Base-by-base conservation (phyloP, 2,329 filamentous ascomycete genomes). In the Paramyrothecium sp. region DNA sequence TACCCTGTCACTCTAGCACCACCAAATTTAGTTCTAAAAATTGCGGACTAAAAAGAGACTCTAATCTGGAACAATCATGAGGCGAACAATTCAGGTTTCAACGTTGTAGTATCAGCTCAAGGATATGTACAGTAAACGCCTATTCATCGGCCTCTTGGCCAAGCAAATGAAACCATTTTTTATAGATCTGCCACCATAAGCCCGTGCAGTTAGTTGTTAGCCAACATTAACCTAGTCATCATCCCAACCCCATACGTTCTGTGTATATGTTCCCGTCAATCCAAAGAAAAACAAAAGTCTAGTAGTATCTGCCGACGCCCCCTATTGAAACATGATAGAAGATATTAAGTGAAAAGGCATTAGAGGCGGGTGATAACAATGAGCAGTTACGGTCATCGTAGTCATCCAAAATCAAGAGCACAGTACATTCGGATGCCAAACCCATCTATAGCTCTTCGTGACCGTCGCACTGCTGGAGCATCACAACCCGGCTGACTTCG, bases 401-500 rank as follows among this genome's bases (percentile, higher is more conserved):
- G 13, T 44, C 38, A 4, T 17, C 38, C 38, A 4, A 30, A 30
- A 30, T 5, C 26, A 30, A 30, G 5, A 10, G 26, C 26, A 30
- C 26, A 30, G 26, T 30, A 30, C 26, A 44, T 44, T 16, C 4
- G 13, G 13, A 44, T 44, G 38, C 38, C n/a, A 7, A 44, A 19
- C 13, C 13, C 13, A 12, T 19, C 66, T 69, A 82, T 56, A 82
- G 65, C 56, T 81, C 76, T 68, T 88, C 84, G 54, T 81, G 69
- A 1, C 84, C 85, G 63, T 88, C 83, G 65, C 85, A 89, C 70
- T 90, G 86, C 71, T 89, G 84, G 85, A 81, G 82, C 78, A 91
- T 90, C 59, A 84, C 78, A 21, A 94, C 89, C 62, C 83, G 86
- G 69, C 83, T 87, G 23, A 94, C 75, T 69, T 89, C 80, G 80